phyloP scores from a whole-genome alignment of 495 filamentous ascomycete genomes.

The Chaetomidium leptoderma region DNA sequence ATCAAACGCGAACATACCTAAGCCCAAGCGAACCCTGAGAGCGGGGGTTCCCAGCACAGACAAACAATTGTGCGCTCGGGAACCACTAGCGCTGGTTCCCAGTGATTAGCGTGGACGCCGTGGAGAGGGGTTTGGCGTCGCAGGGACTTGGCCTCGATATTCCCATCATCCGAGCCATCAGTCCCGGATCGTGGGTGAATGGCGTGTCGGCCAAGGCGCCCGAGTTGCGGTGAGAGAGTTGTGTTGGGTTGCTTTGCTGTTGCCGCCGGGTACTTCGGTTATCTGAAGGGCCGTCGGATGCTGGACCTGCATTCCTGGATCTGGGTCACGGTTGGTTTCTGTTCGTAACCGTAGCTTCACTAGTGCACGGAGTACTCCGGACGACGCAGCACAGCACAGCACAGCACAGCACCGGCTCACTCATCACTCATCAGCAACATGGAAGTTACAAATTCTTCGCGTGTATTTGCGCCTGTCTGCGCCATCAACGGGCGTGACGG shows the following conservation, averaged over 20 bases:
- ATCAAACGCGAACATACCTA: not conserved
- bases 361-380: too few relatives aligned
- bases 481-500: not conserved
- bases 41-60: not conserved
- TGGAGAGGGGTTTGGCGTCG: not conserved
- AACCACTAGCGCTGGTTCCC: not conserved
- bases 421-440: too few relatives aligned
- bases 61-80: not conserved
- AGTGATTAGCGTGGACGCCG: not conserved
- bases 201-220: constrained; percentile 14
- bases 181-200: constrained; percentile 11
- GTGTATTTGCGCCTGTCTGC: not conserved
- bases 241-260: not conserved
- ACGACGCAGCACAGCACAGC: not conserved
- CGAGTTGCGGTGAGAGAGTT: constrained; percentile 27
- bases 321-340: not conserved
- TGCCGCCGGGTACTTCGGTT: constrained; percentile 18
- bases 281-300: constrained; percentile 20
- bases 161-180: constrained; percentile 10
- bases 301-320: constrained; percentile 22
- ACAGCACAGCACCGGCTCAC: not conserved
- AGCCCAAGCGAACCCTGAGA: not conserved
- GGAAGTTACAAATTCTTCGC: too few relatives aligned
- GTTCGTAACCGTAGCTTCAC: too few relatives aligned
- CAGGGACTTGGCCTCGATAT: not conserved